Conservation (phyloP, 148 eudicot species). For the Suaeda aralocaspica region DNA sequence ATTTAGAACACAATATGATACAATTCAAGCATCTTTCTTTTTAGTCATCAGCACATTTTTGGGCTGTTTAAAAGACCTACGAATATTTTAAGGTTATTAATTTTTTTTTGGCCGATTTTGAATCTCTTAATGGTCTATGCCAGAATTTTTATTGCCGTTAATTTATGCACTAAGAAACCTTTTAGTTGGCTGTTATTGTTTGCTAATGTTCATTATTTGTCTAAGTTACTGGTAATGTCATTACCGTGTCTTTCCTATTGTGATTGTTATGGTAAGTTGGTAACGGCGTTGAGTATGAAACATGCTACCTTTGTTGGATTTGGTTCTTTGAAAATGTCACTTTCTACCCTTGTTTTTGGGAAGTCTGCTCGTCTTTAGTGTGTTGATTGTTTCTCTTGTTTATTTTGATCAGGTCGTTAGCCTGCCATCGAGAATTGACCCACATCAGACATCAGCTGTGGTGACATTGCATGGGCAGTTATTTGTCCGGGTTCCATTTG, state of each 20-base stretch:
- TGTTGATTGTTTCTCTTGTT: neutral
- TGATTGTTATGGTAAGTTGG: no score
- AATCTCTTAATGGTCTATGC: neutral
- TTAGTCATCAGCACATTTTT: neutral
- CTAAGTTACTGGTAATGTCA: no score
- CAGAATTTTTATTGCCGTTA: no score
- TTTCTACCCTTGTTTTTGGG: neutral
- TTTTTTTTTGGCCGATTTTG: neutral
- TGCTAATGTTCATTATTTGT: no score
- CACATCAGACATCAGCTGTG: slow-evolving; percentile 95
- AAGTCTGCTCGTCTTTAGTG: neutral
- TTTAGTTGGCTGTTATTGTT: no score
- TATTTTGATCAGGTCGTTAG: slow-evolving; percentile 65
- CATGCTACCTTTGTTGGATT: neutral
- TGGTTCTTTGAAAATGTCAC: neutral
- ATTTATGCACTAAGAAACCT: no score
- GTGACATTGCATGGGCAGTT: slow-evolving; percentile 92
- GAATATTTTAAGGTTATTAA: neutral
- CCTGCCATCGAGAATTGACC: slow-evolving; percentile 93
- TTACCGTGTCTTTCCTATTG: no score
- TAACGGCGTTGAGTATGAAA: no score
- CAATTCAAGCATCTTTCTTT: neutral
- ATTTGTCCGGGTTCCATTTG: slow-evolving; percentile 78
- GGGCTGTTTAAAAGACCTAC: neutral
- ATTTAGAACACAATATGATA: neutral